These are phyloP conservation scores for Arxiozyma slooffiae DNA, from an alignment of 1,139 yeast species.

Conservation along the genomic window DNA sequence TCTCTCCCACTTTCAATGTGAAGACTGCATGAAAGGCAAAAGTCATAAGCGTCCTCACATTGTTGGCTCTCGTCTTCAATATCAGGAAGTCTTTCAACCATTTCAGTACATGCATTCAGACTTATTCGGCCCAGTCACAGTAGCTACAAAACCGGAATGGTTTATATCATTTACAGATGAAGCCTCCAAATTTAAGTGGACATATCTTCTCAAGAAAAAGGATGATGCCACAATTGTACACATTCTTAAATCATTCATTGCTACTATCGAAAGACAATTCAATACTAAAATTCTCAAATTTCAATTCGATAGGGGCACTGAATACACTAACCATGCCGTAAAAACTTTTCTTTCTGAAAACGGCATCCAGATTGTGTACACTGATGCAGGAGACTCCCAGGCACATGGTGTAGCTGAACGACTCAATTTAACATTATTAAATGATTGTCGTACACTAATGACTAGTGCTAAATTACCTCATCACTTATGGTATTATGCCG, in stretches of 20 bases:
- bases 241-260: too few relatives aligned
- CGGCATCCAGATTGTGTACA: slow-evolving; percentile 8
- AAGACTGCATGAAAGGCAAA: slow-evolving; percentile 5
- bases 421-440: slow-evolving; percentile 7
- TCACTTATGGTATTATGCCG: slow-evolving; percentile 9
- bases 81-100: slow-evolving; percentile 2
- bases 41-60: slow-evolving; percentile 1
- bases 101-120: slow-evolving; percentile 7
- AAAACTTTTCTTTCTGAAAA: slow-evolving; percentile 1
- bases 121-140: slow-evolving; percentile 6
- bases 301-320: slow-evolving; percentile 10
- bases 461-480: slow-evolving; percentile 3
- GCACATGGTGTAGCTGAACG: slow-evolving; percentile 13
- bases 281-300: slow-evolving; percentile 2
- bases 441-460: slow-evolving; percentile 10
- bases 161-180: slow-evolving; percentile 8
- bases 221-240: background rate
- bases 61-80: slow-evolving; percentile 2
- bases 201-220: slow-evolving; percentile 2
- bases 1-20: slow-evolving; percentile 3
- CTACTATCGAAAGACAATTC: slow-evolving; percentile 1
- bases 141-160: slow-evolving; percentile 1
- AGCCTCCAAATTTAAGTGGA: slow-evolving; percentile 4
- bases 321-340: slow-evolving; percentile 7
- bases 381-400: slow-evolving; percentile 6